A percentile compares a stretch with the other conserved stretches of the same genome.
These are phyloP conservation scores for Coniella vitis DNA, from an alignment of 2,329 filamentous ascomycete species.

Conservation along the genomic window DNA sequence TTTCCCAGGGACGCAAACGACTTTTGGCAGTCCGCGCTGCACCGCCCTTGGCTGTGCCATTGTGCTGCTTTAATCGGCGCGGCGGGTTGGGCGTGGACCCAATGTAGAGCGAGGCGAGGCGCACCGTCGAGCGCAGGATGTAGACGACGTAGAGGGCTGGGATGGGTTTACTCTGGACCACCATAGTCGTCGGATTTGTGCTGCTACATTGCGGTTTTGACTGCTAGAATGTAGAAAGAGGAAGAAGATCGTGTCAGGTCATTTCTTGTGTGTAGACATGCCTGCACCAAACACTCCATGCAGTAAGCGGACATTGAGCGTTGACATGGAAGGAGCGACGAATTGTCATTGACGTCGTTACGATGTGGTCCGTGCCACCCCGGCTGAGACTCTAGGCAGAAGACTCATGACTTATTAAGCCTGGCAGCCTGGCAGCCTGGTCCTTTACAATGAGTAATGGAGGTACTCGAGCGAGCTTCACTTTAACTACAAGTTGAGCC, in stretches of 20 bases:
- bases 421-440: too few species aligned
- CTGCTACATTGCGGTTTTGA: slow-evolving; percentile 5
- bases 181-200: slow-evolving; percentile 27
- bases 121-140: slow-evolving; percentile 75
- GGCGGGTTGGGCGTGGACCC: slow-evolving; percentile 87
- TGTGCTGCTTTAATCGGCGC: slow-evolving; percentile 82
- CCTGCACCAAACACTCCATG: too few species aligned
- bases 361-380: too few species aligned
- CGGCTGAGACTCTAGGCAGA: too few species aligned
- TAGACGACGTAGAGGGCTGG: slow-evolving; percentile 93
- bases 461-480: too few species aligned
- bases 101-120: slow-evolving; percentile 70
- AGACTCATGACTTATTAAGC: too few species aligned
- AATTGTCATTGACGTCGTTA: too few species aligned
- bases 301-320: neutral
- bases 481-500: too few species aligned
- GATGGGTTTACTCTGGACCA: slow-evolving; percentile 49
- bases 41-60: slow-evolving; percentile 75
- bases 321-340: too few species aligned
- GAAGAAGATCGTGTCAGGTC: too few species aligned
- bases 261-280: neutral
- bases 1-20: slow-evolving; percentile 79
- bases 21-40: slow-evolving; percentile 66
- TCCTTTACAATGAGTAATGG: too few species aligned
- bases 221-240: neutral